Conservation (phyloP, 176 grass and related monocot species). For the Aechmea fasciata region DNA sequence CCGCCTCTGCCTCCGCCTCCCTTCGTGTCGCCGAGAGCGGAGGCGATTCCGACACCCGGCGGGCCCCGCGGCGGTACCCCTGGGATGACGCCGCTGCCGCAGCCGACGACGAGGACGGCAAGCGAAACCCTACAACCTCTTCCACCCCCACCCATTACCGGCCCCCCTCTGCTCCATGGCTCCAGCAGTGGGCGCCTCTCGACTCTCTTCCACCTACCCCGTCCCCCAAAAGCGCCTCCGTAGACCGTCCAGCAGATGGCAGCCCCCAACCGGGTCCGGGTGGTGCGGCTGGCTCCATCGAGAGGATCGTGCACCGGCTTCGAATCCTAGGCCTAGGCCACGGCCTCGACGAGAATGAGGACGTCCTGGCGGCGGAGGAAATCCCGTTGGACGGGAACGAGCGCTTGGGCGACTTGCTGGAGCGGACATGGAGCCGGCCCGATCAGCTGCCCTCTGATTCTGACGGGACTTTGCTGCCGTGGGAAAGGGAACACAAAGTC, state of each 20-base stretch:
- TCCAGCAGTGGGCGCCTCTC: slow-evolving; percentile 51
- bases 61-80: too few species aligned
- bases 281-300: slow-evolving; percentile 43
- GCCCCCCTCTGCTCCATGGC: slow-evolving; percentile 35
- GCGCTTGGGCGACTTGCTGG: slow-evolving; percentile 63
- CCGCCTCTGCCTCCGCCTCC: slow-evolving; percentile 24
- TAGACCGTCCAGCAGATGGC: background rate
- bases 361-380: slow-evolving; percentile 1
- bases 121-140: background rate
- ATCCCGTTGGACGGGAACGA: slow-evolving; percentile 41
- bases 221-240: slow-evolving; percentile 5
- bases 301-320: slow-evolving; percentile 87
- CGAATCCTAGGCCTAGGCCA: slow-evolving; percentile 68
- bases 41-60: too few species aligned
- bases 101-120: background rate
- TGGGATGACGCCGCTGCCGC: too few species aligned
- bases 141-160: slow-evolving; percentile 10
- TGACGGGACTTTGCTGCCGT: slow-evolving; percentile 52
- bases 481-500: slow-evolving; percentile 47
- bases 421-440: slow-evolving; percentile 76
- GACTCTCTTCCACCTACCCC: slow-evolving; percentile 27
- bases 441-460: slow-evolving; percentile 25
- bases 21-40: slow-evolving; percentile 7
- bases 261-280: background rate
- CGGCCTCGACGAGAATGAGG: slow-evolving; percentile 51